Base-by-base conservation (phyloP, 345 rosid genomes). In the Linum usitatissimum region DNA sequence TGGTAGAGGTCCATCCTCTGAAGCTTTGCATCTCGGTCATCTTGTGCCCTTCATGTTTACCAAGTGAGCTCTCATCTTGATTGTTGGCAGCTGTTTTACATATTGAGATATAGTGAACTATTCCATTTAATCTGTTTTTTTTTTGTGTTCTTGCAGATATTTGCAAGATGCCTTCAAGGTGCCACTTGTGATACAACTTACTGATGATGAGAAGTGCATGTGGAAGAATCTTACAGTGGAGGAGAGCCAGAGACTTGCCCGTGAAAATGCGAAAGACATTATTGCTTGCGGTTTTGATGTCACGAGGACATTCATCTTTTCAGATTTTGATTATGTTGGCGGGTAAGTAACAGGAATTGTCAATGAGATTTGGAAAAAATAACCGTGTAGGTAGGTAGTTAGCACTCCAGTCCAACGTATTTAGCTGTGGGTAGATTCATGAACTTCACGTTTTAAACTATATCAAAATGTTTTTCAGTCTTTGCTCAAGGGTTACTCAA, bases 21-120 rank as follows among this genome's bases (percentile, higher is more conserved):
- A 86, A 75, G 87, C 98, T 64, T 60, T 89, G 75, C 97, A 93
- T 72, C 69, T 93, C 55, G 97, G 99, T 8, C 96, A 93, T 73
- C 83, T 93, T 73, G 64, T 93, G 67, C 99, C 99, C 18, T 93
- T 90, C 70, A 87, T 93, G 99, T 93, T 90, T 66, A 90, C 99
- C 60, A 90, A 87, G 97, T 89, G 23, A 79, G 79, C 65, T 13
- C 65, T 13, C 1, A 55, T 51, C 5, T 55, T 34, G 9, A 13
- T 17, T 59, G 40, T 15, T 58, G 58, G 13, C 10, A 0, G 13
- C 2, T 0, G 3, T 3, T 55, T n/a, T n/a, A n/a, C n/a, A n/a
- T n/a, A n/a, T n/a, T n/a, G n/a, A n/a, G n/a, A n/a, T n/a, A n/a
- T n/a, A n/a, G n/a, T n/a, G n/a, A n/a, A n/a, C n/a, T n/a, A n/a